Conservation (phyloP, 2,329 filamentous ascomycete genomes). For the Thermothelomyces thermophilus region DNA sequence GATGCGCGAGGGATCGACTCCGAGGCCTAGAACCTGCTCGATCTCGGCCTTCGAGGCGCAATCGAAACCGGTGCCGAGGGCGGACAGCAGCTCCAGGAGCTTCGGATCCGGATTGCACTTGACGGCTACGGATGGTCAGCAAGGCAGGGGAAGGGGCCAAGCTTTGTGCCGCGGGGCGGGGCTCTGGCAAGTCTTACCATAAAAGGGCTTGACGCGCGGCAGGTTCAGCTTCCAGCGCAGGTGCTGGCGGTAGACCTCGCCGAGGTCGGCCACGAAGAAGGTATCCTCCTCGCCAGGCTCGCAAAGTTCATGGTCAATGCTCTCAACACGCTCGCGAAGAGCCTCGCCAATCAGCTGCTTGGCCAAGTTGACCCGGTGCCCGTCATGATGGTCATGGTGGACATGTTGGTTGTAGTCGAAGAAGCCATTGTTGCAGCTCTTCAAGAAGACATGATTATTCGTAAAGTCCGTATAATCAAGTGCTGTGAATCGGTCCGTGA, state of each 20-base stretch:
- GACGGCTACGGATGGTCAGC: slow-evolving; percentile 56
- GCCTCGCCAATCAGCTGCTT: slow-evolving; percentile 83
- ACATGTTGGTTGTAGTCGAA: slow-evolving; percentile 36
- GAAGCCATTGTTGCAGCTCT: slow-evolving; percentile 33
- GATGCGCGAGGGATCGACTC: slow-evolving; percentile 81
- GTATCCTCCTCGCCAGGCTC: slow-evolving; percentile 92
- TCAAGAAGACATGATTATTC: slow-evolving; percentile 44
- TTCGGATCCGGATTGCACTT: slow-evolving; percentile 96
- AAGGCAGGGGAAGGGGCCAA: not conserved
- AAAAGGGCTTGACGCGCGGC: slow-evolving; percentile 89
- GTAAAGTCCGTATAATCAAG: slow-evolving; percentile 38
- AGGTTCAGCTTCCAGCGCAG: slow-evolving; percentile 96
- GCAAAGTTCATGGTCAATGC: slow-evolving; percentile 80
- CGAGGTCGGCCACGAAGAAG: slow-evolving; percentile 96
- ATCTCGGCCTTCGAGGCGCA: slow-evolving; percentile 98
- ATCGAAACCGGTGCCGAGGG: slow-evolving; percentile 90
- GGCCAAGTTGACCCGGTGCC: slow-evolving; percentile 37
- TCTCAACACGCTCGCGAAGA: slow-evolving; percentile 76
- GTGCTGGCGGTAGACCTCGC: slow-evolving; percentile 98
- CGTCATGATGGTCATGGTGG: slow-evolving; percentile 36
- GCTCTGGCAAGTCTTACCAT: slow-evolving; percentile 58
- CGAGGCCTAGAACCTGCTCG: slow-evolving; percentile 78
- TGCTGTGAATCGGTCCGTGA: slow-evolving; percentile 48
- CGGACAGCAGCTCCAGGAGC: slow-evolving; percentile 79
- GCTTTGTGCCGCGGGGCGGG: slow-evolving; percentile 29